Percentiles rank a stretch among this genome's conserved stretches.
phyloP scores from a whole-genome alignment of 192 early-diverging fungal genomes.

The Coemansia sp. region DNA sequence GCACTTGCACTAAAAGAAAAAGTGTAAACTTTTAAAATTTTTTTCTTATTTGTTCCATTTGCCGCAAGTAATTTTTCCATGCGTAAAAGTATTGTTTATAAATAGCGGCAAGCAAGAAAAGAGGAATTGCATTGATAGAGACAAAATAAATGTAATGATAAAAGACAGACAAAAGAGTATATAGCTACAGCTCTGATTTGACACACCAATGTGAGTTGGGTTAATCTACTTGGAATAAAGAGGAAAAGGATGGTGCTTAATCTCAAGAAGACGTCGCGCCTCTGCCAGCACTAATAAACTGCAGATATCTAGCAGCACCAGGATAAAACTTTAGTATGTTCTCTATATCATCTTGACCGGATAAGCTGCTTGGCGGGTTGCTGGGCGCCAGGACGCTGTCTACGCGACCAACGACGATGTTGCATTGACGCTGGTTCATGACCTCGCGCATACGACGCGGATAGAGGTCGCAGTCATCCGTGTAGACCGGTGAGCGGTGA shows the following conservation, averaged over 20 bases:
- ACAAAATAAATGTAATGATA: no score
- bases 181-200: no score
- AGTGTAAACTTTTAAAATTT: no score
- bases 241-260: no score
- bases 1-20: no score
- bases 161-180: no score
- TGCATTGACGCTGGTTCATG: constrained; percentile 27
- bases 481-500: constrained; percentile 33
- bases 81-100: no score
- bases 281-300: constrained; percentile 1
- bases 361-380: neutral
- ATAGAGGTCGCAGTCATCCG: constrained; percentile 47
- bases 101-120: no score
- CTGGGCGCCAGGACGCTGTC: neutral
- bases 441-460: constrained; percentile 43
- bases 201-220: no score
- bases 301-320: constrained; percentile 22
- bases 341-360: constrained; percentile 12
- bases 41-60: no score
- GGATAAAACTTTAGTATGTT: constrained; percentile 29
- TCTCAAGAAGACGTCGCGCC: neutral
- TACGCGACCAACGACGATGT: constrained; percentile 6
- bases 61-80: no score
- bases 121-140: no score
- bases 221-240: neutral